A percentile compares a stretch with the other conserved stretches of the same genome.
These are phyloP conservation scores for Apiotrichum siamense DNA, from an alignment of 1,284 basidiomycete species.

Conservation along the genomic window DNA sequence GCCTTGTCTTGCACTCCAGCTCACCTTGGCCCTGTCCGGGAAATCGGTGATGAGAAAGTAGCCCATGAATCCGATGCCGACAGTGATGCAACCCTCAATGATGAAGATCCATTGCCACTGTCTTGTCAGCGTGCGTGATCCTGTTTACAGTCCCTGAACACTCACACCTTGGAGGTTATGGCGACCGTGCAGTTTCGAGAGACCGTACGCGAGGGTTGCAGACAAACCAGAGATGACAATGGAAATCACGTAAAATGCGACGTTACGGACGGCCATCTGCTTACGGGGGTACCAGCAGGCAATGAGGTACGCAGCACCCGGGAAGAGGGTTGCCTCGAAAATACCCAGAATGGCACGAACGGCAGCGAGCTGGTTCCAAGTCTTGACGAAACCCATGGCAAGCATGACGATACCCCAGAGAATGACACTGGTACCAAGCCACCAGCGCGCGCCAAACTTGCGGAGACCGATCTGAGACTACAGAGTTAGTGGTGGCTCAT, in stretches of 20 bases:
- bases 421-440: constrained; percentile 25
- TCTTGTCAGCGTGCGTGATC: neutral
- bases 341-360: constrained; percentile 20
- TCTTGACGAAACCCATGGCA: constrained; percentile 33
- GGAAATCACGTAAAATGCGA: constrained; percentile 12
- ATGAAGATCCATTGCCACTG: constrained; percentile 17
- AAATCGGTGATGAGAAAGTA: constrained; percentile 44
- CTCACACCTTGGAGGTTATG: neutral
- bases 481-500: neutral
- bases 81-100: constrained; percentile 29
- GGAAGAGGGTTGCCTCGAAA: constrained; percentile 25
- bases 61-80: constrained; percentile 33
- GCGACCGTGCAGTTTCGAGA: constrained; percentile 6
- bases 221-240: constrained; percentile 14
- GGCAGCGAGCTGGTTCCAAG: constrained; percentile 24
- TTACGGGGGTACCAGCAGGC: constrained; percentile 20
- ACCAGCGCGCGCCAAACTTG: constrained; percentile 13
- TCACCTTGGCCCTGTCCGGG: too few relatives aligned
- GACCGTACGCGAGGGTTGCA: constrained; percentile 7
- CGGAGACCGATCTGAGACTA: constrained; percentile 14
- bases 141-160: neutral
- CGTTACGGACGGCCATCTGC: constrained; percentile 15
- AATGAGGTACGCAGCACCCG: constrained; percentile 21
- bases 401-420: constrained; percentile 42
- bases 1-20: too few relatives aligned